A percentile compares a stretch with the other conserved stretches of the same genome.
Conservation (phyloP, 345 rosid genomes). For the Triadica sebifera region DNA sequence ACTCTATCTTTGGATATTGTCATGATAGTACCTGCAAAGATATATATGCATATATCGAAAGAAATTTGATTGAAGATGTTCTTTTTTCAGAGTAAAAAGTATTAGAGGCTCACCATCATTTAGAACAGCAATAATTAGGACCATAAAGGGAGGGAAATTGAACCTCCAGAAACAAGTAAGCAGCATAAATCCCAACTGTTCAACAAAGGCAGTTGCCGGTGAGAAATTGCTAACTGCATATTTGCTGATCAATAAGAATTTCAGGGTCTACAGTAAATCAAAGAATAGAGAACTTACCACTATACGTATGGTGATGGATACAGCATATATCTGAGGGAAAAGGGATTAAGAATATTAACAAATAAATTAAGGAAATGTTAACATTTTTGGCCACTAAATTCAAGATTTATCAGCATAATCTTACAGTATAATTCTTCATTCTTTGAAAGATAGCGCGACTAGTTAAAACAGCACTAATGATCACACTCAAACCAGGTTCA, state of each 20-base stretch:
- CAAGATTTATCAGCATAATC: background rate
- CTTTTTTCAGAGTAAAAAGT: background rate
- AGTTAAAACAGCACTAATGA: constrained; percentile 85
- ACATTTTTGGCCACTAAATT: background rate
- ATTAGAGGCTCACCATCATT: constrained; percentile 50
- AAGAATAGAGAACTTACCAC: constrained; percentile 42
- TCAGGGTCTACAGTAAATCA: no score
- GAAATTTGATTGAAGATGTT: background rate
- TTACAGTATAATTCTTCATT: constrained; percentile 90
- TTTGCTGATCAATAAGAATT: background rate
- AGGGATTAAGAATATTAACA: background rate
- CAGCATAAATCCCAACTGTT: constrained; percentile 71
- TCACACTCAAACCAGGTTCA: constrained; percentile 89
- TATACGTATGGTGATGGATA: constrained; percentile 85
- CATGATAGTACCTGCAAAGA: constrained; percentile 68
- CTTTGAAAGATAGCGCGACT: constrained; percentile 94
- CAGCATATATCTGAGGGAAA: constrained; percentile 63
- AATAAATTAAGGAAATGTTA: background rate
- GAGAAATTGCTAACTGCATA: background rate
- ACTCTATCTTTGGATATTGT: constrained; percentile 93
- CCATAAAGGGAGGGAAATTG: constrained; percentile 87
- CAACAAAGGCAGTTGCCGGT: constrained; percentile 10
- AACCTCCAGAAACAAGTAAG: constrained; percentile 67
- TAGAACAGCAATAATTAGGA: constrained; percentile 75
- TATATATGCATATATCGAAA: background rate